Percentiles rank a stretch among this genome's conserved stretches.
These are phyloP conservation scores for Linnemannia zychae DNA, from an alignment of 192 early-diverging fungal species.

Conservation along the genomic window DNA sequence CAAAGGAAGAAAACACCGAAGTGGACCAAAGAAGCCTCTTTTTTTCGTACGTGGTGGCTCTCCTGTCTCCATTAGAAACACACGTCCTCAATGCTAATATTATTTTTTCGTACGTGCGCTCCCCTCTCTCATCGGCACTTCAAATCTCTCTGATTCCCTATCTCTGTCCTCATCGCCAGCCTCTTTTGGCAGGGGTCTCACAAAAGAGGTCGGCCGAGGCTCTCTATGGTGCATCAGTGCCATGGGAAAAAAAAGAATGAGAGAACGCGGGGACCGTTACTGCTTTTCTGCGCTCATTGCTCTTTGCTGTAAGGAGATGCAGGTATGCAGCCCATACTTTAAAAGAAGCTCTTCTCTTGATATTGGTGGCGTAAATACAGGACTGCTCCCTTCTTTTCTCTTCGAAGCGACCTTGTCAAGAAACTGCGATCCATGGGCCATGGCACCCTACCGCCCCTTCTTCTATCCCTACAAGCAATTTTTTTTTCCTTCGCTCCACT, in stretches of 20 bases:
- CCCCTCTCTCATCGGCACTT: background rate
- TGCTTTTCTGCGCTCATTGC: too few species aligned
- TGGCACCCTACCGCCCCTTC: too few species aligned
- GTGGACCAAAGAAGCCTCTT: background rate
- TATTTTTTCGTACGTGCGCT: constrained; percentile 1
- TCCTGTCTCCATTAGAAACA: too few species aligned
- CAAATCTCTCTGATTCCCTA: constrained; percentile 1
- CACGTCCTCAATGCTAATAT: background rate
- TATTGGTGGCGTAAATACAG: too few species aligned
- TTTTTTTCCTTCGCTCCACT: background rate
- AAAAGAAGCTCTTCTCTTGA: too few species aligned
- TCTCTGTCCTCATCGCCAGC: constrained; percentile 4
- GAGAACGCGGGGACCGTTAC: background rate
- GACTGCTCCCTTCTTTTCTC: too few species aligned
- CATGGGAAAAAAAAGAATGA: background rate
- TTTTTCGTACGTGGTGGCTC: background rate
- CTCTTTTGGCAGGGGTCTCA: constrained; percentile 10
- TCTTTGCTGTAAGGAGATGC: too few species aligned
- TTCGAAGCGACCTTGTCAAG: too few species aligned
- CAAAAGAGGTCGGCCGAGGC: constrained; percentile 8
- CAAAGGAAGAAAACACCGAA: background rate
- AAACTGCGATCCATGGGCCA: too few species aligned
- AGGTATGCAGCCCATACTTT: too few species aligned
- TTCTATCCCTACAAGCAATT: background rate
- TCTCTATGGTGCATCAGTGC: background rate